A percentile compares a stretch with the other conserved stretches of the same genome.
These are phyloP conservation scores for Mycosarcoma mackinlayi DNA, from an alignment of 1,284 basidiomycete genomes.

Conservation along the genomic window DNA sequence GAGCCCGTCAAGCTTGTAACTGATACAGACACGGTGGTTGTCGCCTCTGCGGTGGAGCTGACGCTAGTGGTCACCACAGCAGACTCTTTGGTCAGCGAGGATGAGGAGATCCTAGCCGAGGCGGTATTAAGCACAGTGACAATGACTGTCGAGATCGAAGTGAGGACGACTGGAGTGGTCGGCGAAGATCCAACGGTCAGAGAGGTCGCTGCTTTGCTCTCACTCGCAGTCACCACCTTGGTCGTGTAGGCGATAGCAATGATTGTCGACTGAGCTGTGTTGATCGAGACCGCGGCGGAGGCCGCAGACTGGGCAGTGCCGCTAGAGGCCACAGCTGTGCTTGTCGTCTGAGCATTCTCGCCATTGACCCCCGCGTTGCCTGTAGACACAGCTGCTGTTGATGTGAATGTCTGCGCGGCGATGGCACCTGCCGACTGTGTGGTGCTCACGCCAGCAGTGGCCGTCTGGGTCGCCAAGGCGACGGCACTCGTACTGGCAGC, in stretches of 20 bases:
- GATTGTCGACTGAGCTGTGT: conserved; percentile 6
- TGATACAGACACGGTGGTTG: not conserved
- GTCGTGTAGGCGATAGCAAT: conserved; percentile 10
- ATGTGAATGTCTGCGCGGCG: too few species aligned
- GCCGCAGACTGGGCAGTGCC: too few species aligned
- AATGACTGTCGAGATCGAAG: not conserved
- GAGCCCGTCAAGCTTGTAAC: not conserved
- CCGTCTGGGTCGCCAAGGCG: not conserved
- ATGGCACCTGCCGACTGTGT: too few species aligned
- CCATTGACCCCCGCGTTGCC: too few species aligned
- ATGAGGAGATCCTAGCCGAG: not conserved
- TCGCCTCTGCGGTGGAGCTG: not conserved
- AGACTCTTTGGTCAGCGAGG: not conserved
- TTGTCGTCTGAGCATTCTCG: not conserved
- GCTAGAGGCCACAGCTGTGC: not conserved
- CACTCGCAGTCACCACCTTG: conserved; percentile 3
- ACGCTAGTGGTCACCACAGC: not conserved
- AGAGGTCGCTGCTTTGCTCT: not conserved
- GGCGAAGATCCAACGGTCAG: not conserved
- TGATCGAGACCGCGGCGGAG: not conserved
- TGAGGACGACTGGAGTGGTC: not conserved
- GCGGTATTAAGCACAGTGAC: conserved; percentile 7
- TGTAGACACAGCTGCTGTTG: too few species aligned
- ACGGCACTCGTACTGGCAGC: conserved; percentile 4
- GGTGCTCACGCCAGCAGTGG: not conserved